Base-by-base conservation (phyloP, 2,329 filamentous ascomycete species). In the Neofusicoccum umdonicola region DNA sequence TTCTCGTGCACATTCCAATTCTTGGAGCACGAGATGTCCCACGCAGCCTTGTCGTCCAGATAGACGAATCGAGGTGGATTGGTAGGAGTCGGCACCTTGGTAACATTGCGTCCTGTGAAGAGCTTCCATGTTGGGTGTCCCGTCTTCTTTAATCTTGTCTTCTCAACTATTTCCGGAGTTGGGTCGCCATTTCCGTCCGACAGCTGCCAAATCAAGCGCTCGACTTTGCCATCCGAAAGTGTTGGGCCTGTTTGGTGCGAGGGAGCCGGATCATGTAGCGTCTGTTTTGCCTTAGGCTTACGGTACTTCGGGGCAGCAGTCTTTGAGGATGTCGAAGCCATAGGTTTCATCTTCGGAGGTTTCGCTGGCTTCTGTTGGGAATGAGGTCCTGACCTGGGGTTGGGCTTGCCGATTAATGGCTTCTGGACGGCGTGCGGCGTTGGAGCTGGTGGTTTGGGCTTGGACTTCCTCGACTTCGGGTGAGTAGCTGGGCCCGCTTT, bases 121-220 rank as follows among this genome's bases (percentile, higher is more conserved):
- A 81, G 52, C 39, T 77, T 78, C 77, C 77, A 80, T 6, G 76
- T 75, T 2, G 71, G 72, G 60, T 75, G 73, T n/a, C 71, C 73
- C n/a, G 34, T 57, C 42, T 54, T 57, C 31, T 62, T 64, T 31
- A 61, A 65, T 27, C 71, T 66, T 22, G 68, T 66, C 34, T 70
- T 64, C 27, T 75, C 71, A 47, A 73, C 66, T 45, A 75, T 68
- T 35, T 75, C 70, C 42, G 67, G 66, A 45, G 66, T 62, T 15
- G 69, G 63, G n/a, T 76, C 68, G 47, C 76, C 78, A 60, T 80
- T 70, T 15, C 73, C 73, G 51, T 80, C 75, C 13, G 70, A 71
- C n/a, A 76, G 71, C 9, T 68, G 68, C 78, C 78, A 81, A 13
- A 80, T 70, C 44, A 73, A 68, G 22, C 78, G 75, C 61, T 72